Evolutionary conservation across 352 stramenopile genomes (phyloP), one percentile per base, ranked within the genome.

Genomic region (Albugo candida): DNA sequence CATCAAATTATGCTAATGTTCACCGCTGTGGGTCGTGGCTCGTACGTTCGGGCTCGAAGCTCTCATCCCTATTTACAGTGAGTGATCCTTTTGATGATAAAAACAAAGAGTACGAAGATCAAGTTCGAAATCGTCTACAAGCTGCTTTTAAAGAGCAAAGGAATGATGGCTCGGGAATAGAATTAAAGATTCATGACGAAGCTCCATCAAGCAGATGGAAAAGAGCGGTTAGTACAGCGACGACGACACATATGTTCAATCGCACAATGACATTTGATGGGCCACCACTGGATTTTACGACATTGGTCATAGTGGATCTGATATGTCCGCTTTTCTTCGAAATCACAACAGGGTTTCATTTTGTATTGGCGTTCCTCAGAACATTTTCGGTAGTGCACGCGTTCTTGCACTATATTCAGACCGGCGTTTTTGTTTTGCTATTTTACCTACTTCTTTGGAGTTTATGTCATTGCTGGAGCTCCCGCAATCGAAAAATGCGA

Each of bases 391-490:
- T 72, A 0, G 51, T 81, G 13, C 55, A 63, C 40, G 78, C 78
- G 11, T 92, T 92, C 58, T 49, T 87, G n/a, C 66, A 74, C 47
- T 92, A 92, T 48, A 77, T 88, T 40, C 71, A 80, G 17, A 61
- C 67, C 27, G 78, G 78, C 16, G 88, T 88, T 51, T 92, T 85
- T 59, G 65, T 52, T 57, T 83, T 81, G 39, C 62, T 56, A 8
- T 63, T 64, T 11, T 88, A 88, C 59, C 58, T 92, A 38, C 56
- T 59, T 6, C 37, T 85, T 11, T 92, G 78, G 78, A 79, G 86
- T 59, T 58, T 79, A 13, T 86, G 73, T 53, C 78, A 92, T 58
- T 92, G 84, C 54, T 88, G 73, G 53, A 92, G 78, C 58, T 58
- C 69, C 41, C 69, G 78, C 17, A 88, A 88, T 56, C 67, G 65